These are phyloP conservation scores for Fraxinus anomala DNA, from an alignment of 257 asterid genomes.

Conservation along the genomic window DNA sequence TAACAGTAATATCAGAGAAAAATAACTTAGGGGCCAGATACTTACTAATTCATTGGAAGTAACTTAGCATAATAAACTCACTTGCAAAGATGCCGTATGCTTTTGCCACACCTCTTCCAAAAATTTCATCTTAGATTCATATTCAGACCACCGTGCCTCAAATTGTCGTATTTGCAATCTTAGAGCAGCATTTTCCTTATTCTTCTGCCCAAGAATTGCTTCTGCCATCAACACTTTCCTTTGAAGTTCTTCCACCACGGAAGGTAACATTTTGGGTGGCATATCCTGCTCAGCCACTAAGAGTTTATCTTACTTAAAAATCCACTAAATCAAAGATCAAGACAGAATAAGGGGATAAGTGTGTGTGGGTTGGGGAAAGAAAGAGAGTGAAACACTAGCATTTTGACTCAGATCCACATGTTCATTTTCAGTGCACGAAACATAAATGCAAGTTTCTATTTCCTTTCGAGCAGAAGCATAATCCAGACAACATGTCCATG, in stretches of 20 bases:
- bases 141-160: constrained; percentile 56
- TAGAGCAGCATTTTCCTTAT: constrained; percentile 56
- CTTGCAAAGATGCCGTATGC: constrained; percentile 65
- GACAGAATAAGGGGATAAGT: neutral
- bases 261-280: constrained; percentile 41
- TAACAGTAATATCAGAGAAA: constrained; percentile 27
- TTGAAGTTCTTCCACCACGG: constrained; percentile 55
- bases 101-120: constrained; percentile 66
- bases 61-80: constrained; percentile 29
- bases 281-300: constrained; percentile 38
- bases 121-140: constrained; percentile 62
- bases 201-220: constrained; percentile 45
- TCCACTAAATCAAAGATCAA: constrained; percentile 10
- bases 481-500: neutral
- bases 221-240: constrained; percentile 48
- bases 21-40: neutral
- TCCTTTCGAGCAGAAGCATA: neutral
- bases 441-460: neutral
- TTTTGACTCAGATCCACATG: neutral
- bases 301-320: neutral
- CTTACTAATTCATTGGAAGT: neutral
- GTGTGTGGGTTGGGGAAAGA: neutral
- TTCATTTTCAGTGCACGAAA: neutral
- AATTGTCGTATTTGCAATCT: constrained; percentile 52
- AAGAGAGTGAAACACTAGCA: neutral